Conservation (phyloP, 2,329 filamentous ascomycete genomes). For the Trichoderma breve region DNA sequence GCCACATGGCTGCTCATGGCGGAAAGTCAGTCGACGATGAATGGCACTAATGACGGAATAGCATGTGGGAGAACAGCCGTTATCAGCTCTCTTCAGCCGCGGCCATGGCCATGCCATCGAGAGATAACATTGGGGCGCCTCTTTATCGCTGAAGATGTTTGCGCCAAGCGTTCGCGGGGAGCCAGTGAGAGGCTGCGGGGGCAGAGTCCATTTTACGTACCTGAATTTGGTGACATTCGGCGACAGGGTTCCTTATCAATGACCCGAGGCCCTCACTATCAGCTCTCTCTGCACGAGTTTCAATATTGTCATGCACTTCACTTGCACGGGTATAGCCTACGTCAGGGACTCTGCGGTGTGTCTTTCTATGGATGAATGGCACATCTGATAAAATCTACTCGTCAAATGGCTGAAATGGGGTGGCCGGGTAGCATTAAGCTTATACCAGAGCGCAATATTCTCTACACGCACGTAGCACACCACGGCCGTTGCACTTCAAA, state of each 20-base stretch:
- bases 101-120: not conserved
- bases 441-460: not conserved
- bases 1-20: conserved; percentile 21
- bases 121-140: conserved; percentile 5
- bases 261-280: not conserved
- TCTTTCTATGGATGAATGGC: not conserved
- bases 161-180: not conserved
- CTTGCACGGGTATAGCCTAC: not conserved
- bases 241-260: conserved; percentile 18
- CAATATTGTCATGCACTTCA: not conserved
- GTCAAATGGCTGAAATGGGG: not conserved
- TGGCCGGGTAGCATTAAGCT: not conserved
- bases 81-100: conserved; percentile 16
- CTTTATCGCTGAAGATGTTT: not conserved
- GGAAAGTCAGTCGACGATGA: conserved; percentile 14
- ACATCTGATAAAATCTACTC: not conserved
- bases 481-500: not conserved
- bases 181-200: conserved; percentile 21
- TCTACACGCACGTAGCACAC: not conserved
- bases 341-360: not conserved
- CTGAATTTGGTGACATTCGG: conserved; percentile 35
- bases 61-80: conserved; percentile 1
- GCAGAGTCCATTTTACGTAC: conserved; percentile 34
- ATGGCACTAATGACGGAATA: not conserved
- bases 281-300: not conserved